Evolutionary conservation across 1,139 yeast genomes (phyloP).

Genomic region (Blastobotrys petasosporus): DNA sequence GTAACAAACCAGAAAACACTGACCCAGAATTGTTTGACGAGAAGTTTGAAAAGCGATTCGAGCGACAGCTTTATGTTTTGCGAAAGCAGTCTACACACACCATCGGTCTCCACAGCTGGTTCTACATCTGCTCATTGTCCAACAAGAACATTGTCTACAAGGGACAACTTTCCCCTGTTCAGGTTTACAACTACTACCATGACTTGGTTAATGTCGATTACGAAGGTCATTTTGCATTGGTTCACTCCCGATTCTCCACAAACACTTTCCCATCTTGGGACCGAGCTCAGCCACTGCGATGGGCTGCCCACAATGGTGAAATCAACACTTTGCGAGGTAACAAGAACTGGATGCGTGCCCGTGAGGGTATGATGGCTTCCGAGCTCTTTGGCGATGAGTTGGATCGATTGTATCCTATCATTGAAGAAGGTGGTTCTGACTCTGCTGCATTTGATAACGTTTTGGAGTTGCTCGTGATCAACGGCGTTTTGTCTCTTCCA

Average conservation of each 20-base stretch:
- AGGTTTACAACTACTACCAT: slow-evolving; percentile 89
- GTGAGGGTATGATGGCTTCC: slow-evolving; percentile 94
- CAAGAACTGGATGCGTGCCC: slow-evolving; percentile 98
- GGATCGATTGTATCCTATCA: slow-evolving; percentile 86
- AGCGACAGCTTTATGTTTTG: slow-evolving; percentile 75
- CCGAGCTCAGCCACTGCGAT: slow-evolving; percentile 95
- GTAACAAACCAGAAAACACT: slow-evolving; percentile 25
- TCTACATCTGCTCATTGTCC: slow-evolving; percentile 89
- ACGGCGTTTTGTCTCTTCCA: slow-evolving; percentile 87
- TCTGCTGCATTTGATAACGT: slow-evolving; percentile 99
- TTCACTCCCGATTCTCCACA: slow-evolving; percentile 95
- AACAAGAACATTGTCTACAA: slow-evolving; percentile 90
- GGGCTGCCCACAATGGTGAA: slow-evolving; percentile 99
- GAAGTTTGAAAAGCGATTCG: slow-evolving; percentile 60
- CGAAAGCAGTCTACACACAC: slow-evolving; percentile 87
- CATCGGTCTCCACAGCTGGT: slow-evolving; percentile 94
- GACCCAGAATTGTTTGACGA: slow-evolving; percentile 47
- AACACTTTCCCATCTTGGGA: slow-evolving; percentile 99
- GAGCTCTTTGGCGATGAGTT: slow-evolving; percentile 84
- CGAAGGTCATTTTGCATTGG: slow-evolving; percentile 93
- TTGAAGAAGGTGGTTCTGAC: slow-evolving; percentile 98
- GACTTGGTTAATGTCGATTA: slow-evolving; percentile 88
- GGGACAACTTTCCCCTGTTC: slow-evolving; percentile 96
- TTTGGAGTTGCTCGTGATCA: slow-evolving; percentile 80
- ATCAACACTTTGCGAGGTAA: slow-evolving; percentile 95